A percentile compares a stretch with the other conserved stretches of the same genome.
Conservation (phyloP, 306 rosid species). For the Gillenia trifoliata region DNA sequence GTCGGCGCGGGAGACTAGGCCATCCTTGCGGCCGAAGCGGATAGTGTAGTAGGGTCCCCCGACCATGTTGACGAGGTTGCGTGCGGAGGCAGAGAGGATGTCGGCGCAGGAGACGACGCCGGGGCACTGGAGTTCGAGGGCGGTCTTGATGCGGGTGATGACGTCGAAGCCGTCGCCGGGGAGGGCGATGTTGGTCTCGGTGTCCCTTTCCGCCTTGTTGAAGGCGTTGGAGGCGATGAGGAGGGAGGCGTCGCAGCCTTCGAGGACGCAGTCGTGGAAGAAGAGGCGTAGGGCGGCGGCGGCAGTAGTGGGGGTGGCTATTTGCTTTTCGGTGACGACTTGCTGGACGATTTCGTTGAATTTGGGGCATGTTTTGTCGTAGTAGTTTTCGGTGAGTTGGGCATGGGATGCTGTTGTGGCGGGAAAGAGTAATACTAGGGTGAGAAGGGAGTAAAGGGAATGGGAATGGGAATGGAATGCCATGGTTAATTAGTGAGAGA, state of each 20-base stretch:
- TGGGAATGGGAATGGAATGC: slow-evolving; percentile 9
- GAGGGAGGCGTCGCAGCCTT: slow-evolving; percentile 54
- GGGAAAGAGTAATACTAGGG: slow-evolving; percentile 3
- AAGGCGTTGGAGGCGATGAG: slow-evolving; percentile 40
- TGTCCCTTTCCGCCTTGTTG: slow-evolving; percentile 51
- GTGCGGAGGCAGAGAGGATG: slow-evolving; percentile 26
- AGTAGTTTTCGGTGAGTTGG: slow-evolving; percentile 32
- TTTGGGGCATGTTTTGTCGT: slow-evolving; percentile 41
- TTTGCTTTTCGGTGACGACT: slow-evolving; percentile 29
- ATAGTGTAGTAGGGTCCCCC: slow-evolving; percentile 39
- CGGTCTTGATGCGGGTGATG: slow-evolving; percentile 28
- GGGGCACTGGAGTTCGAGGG: slow-evolving; percentile 38
- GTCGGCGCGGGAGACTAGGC: slow-evolving; percentile 10
- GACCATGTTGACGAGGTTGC: slow-evolving; percentile 22
- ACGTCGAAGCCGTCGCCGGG: slow-evolving; percentile 52
- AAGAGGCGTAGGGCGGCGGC: slow-evolving; percentile 51
- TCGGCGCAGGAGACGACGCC: slow-evolving; percentile 44
- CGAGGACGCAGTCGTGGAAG: slow-evolving; percentile 45
- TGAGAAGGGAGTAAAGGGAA: background rate
- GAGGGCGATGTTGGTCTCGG: slow-evolving; percentile 54
- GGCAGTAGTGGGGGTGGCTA: slow-evolving; percentile 29
- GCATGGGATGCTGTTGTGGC: slow-evolving; percentile 8
- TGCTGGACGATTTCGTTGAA: slow-evolving; percentile 26
- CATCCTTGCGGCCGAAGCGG: slow-evolving; percentile 36
- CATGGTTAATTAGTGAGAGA: slow-evolving; percentile 9